Evolutionary conservation across 2,329 filamentous ascomycete species (phyloP), one percentile per base, ranked within the genome.

Genomic region (Fusarium redolens): DNA sequence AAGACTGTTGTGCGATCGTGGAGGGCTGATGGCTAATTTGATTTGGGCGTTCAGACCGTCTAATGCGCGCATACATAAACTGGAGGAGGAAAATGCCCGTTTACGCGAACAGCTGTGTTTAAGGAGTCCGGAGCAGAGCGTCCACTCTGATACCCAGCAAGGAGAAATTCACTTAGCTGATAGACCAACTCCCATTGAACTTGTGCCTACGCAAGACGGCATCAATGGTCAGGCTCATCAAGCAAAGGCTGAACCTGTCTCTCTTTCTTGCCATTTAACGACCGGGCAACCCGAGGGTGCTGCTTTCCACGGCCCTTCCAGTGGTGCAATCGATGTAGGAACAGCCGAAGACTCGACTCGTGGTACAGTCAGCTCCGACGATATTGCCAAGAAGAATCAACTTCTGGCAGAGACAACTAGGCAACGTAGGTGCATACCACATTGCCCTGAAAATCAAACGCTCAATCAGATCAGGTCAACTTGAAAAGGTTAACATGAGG

Each of bases 21-120:
- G 7, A 17, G 20, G 7, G 7, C 2, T 5, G 14, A 5, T 51
- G 4, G 22, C 8, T 41, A 11, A 18, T 1, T 1, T 14, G 7
- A 18, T 1, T 1, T 14, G 7, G 0, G 3, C 3, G 20, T 28
- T 1, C 1, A 74, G 73, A 2, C 74, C 73, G 5, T 76, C 73
- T 0, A 76, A 76, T n/a, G 80, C 82, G 12, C 81, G 80, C 5
- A 77, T 73, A 15, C 61, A 64, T 10, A 81, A 78, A 76, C 60
- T 85, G 35, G 70, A 74, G 14, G 78, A 83, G 44, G 83, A 85
- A 45, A 84, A 82, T 18, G 79, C 80, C 14, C 65, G 79, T 51
- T 61, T 84, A 4, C 63, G 71, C 12, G 22, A 73, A 80, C 82
- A 80, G 75, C 78, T 30, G 38, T 66, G 41, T 65, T 74, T 37